These are phyloP conservation scores for Anisodus acutangulus DNA, from an alignment of 257 asterid genomes.

Conservation along the genomic window DNA sequence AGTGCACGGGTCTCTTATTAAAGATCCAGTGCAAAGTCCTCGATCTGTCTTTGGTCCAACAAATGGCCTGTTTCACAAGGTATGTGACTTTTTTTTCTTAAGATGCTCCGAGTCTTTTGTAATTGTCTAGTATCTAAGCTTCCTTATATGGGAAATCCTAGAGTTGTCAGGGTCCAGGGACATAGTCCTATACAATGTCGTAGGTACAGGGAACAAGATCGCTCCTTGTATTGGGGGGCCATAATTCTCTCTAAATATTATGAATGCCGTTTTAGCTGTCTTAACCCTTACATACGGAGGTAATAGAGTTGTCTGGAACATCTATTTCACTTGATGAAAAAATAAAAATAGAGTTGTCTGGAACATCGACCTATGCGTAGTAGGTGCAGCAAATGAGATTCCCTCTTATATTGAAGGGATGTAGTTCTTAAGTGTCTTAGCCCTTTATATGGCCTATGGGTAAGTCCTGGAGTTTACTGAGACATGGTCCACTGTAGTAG, in stretches of 20 bases:
- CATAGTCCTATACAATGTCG: conserved; percentile 9
- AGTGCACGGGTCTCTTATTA: conserved; percentile 36
- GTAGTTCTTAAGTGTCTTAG: background rate
- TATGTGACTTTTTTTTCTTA: conserved; percentile 27
- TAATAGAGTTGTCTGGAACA: background rate
- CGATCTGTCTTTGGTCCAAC: conserved; percentile 50
- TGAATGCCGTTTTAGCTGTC: background rate
- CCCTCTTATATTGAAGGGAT: background rate
- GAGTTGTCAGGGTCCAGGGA: background rate
- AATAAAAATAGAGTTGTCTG: background rate
- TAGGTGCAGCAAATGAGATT: background rate
- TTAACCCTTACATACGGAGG: background rate
- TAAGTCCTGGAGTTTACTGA: background rate
- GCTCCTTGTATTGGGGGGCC: background rate
- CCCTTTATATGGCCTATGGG: background rate
- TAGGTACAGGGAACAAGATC: conserved; percentile 6
- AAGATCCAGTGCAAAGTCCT: conserved; percentile 49
- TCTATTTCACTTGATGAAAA: no score
- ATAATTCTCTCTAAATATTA: background rate
- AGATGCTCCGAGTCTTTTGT: background rate
- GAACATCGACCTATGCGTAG: background rate
- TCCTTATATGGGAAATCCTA: background rate
- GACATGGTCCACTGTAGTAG: background rate
- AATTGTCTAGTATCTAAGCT: background rate
- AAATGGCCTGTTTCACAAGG: conserved; percentile 49